These are phyloP conservation scores for Chaetomium strumarium DNA, from an alignment of 2,329 filamentous ascomycete species.

Conservation along the genomic window DNA sequence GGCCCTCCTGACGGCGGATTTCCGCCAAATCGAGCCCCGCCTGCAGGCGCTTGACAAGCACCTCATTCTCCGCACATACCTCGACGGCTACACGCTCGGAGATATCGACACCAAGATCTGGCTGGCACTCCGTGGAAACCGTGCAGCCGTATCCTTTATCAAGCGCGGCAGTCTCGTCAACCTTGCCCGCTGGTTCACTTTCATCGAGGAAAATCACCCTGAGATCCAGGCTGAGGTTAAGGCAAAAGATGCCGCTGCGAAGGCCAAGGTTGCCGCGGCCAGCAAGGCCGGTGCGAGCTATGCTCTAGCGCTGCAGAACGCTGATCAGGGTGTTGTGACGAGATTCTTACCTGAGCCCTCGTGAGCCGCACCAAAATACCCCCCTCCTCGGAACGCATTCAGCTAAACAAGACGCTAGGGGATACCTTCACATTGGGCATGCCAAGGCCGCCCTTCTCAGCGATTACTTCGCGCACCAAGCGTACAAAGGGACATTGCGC, in stretches of 20 bases:
- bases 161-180: slow-evolving; percentile 73
- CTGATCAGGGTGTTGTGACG: slow-evolving; percentile 83
- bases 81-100: slow-evolving; percentile 73
- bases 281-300: slow-evolving; percentile 80
- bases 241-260: slow-evolving; percentile 60
- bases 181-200: slow-evolving; percentile 79
- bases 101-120: slow-evolving; percentile 77
- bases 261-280: slow-evolving; percentile 61
- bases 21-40: slow-evolving; percentile 48
- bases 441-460: slow-evolving; percentile 70
- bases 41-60: slow-evolving; percentile 69
- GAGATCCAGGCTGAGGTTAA: slow-evolving; percentile 69
- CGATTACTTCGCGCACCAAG: slow-evolving; percentile 93
- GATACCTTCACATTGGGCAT: slow-evolving; percentile 92
- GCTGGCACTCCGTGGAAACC: slow-evolving; percentile 76
- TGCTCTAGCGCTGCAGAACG: slow-evolving; percentile 78
- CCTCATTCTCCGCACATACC: slow-evolving; percentile 78
- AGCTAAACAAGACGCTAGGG: slow-evolving; percentile 35
- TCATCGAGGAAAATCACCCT: slow-evolving; percentile 73
- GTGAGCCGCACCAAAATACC: slow-evolving; percentile 37
- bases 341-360: slow-evolving; percentile 93
- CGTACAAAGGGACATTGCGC: slow-evolving; percentile 84
- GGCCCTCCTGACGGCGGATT: slow-evolving; percentile 55
- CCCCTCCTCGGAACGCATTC: slow-evolving; percentile 19
- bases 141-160: slow-evolving; percentile 74